phyloP scores from a whole-genome alignment of 2,329 filamentous ascomycete genomes.

The Fusarium chuoi region DNA sequence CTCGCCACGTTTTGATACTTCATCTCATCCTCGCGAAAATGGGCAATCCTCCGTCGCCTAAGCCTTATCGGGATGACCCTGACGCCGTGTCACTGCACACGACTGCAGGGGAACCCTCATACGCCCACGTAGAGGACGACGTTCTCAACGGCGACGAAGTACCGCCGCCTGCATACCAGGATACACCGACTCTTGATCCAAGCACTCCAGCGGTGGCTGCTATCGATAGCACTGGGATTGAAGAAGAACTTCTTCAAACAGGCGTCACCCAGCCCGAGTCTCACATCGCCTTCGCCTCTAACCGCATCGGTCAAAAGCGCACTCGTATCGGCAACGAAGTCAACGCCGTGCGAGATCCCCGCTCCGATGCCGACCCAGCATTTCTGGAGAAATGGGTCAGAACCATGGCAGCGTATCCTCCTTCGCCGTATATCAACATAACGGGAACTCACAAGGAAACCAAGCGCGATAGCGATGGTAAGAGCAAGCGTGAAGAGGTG shows the following conservation, averaged over 20 bases:
- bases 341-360: constrained; percentile 13
- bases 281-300: constrained; percentile 15
- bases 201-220: not conserved
- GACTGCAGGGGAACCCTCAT: constrained; percentile 17
- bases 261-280: constrained; percentile 11
- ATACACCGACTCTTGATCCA: not conserved
- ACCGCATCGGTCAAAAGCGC: constrained; percentile 27
- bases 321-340: constrained; percentile 32
- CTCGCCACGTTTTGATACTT: accelerated
- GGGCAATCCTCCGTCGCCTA: not conserved
- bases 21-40: not conserved
- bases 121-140: constrained; percentile 6
- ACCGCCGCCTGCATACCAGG: constrained; percentile 1
- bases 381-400: constrained; percentile 30
- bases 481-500: constrained; percentile 21
- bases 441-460: constrained; percentile 25
- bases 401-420: constrained; percentile 17
- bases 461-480: constrained; percentile 28
- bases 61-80: constrained; percentile 26
- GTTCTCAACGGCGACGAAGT: not conserved
- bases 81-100: constrained; percentile 38
- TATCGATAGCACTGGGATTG: not conserved
- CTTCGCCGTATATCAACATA: constrained; percentile 36
- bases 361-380: constrained; percentile 23
- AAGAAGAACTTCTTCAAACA: not conserved